Evolutionary conservation across 345 rosid genomes (phyloP).

Genomic region (Eucalyptus pauciflora): DNA sequence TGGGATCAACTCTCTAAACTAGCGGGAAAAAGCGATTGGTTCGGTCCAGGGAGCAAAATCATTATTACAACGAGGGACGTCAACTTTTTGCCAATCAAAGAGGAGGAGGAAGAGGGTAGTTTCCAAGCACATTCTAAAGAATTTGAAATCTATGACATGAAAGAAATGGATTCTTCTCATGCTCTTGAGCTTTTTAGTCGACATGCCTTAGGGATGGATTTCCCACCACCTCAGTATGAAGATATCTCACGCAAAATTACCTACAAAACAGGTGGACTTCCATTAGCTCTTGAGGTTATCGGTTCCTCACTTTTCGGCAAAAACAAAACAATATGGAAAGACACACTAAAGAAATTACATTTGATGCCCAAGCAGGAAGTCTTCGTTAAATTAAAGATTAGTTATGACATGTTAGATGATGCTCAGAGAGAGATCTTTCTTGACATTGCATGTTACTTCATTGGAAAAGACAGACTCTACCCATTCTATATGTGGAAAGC

Average conservation of each 20-base stretch:
- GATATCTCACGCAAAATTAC: background rate
- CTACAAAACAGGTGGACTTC: background rate
- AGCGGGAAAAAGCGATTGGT: background rate
- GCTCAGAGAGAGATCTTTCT: background rate
- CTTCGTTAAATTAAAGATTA: background rate
- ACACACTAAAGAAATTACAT: background rate
- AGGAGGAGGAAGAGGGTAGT: background rate
- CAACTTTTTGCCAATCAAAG: background rate
- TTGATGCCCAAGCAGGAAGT: background rate
- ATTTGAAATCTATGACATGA: background rate
- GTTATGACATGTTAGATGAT: background rate
- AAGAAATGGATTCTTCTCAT: background rate
- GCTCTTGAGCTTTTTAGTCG: background rate
- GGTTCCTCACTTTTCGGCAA: background rate
- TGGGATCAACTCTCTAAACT: background rate
- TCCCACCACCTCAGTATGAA: background rate
- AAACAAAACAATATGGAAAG: background rate
- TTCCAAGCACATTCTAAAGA: background rate
- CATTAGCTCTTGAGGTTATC: background rate
- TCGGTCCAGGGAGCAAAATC: background rate
- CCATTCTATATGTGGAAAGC: background rate
- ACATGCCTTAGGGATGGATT: background rate
- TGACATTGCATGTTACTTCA: background rate
- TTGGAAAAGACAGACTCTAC: background rate
- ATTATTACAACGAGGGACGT: background rate